A percentile compares a stretch with the other conserved stretches of the same genome.
These are phyloP conservation scores for Mycena sanguinolenta DNA, from an alignment of 768 basidiomycete species.

Conservation along the genomic window DNA sequence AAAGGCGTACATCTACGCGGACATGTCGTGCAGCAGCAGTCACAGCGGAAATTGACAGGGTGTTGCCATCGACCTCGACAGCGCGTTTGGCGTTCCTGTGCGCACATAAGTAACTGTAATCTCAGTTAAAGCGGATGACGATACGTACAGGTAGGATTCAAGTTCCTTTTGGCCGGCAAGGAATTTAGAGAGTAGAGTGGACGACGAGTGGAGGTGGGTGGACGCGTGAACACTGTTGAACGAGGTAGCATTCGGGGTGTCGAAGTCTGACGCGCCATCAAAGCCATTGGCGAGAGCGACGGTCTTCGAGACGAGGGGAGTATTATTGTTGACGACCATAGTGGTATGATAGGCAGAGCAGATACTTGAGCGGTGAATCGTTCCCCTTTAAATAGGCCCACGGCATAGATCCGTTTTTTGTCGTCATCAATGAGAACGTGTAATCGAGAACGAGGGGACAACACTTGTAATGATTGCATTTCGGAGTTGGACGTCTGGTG, in stretches of 20 bases:
- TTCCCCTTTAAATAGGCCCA: slow-evolving; percentile 18
- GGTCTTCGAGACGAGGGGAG: neutral
- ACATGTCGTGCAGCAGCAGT: slow-evolving; percentile 73
- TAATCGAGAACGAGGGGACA: neutral
- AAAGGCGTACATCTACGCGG: slow-evolving; percentile 55
- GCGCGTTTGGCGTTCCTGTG: slow-evolving; percentile 61
- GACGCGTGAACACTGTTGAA: neutral
- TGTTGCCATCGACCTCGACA: slow-evolving; percentile 74
- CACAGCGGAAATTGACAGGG: slow-evolving; percentile 75
- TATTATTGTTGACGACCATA: slow-evolving; percentile 31
- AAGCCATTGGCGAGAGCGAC: slow-evolving; percentile 14
- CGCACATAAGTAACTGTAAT: slow-evolving; percentile 17
- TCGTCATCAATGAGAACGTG: neutral
- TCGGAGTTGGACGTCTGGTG: slow-evolving; percentile 9
- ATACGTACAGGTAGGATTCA: slow-evolving; percentile 65
- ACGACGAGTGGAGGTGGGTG: neutral
- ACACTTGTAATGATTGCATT: slow-evolving; percentile 11
- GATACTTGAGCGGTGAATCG: neutral
- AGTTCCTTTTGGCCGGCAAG: slow-evolving; percentile 66
- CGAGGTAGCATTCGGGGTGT: neutral
- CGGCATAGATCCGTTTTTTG: slow-evolving; percentile 27
- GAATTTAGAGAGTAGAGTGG: slow-evolving; percentile 52
- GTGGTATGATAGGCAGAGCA: neutral
- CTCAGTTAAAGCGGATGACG: slow-evolving; percentile 2
- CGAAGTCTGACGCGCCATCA: neutral